Evolutionary conservation across 129 eudicot species (phyloP).

Genomic region (Oenanthe sinensis): DNA sequence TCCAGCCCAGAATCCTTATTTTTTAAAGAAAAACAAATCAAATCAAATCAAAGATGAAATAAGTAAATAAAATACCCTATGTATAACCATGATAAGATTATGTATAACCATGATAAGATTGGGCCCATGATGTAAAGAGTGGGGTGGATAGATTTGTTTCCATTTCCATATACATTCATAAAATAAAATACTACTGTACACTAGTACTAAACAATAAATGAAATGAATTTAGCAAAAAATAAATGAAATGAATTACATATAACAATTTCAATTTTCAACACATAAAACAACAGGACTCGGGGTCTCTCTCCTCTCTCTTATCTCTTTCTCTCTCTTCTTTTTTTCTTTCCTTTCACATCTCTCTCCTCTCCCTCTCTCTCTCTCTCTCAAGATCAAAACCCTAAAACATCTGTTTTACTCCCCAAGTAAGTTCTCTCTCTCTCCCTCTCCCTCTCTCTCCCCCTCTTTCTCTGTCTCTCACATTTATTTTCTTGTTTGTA

Average conservation of each 20-base stretch:
- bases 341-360: neutral
- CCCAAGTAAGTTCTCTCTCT: constrained; percentile 1
- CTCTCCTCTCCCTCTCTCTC: neutral
- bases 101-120: neutral
- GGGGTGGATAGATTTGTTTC: neutral
- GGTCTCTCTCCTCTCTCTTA: constrained; percentile 3
- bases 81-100: neutral
- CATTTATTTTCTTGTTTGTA: neutral
- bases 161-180: neutral
- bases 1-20: too few species aligned
- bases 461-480: neutral
- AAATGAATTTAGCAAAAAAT: neutral
- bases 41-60: too few species aligned
- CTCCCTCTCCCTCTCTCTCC: neutral
- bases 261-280: neutral
- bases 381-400: constrained; percentile 4
- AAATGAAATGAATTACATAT: neutral
- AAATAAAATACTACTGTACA: too few species aligned
- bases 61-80: too few species aligned
- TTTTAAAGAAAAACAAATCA: too few species aligned
- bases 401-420: constrained; percentile 13
- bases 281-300: constrained; percentile 2
- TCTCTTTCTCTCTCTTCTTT: neutral
- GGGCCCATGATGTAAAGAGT: neutral
- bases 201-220: neutral